Conservation (phyloP, 2,329 filamentous ascomycete species). For the Colletotrichum acutatum region DNA sequence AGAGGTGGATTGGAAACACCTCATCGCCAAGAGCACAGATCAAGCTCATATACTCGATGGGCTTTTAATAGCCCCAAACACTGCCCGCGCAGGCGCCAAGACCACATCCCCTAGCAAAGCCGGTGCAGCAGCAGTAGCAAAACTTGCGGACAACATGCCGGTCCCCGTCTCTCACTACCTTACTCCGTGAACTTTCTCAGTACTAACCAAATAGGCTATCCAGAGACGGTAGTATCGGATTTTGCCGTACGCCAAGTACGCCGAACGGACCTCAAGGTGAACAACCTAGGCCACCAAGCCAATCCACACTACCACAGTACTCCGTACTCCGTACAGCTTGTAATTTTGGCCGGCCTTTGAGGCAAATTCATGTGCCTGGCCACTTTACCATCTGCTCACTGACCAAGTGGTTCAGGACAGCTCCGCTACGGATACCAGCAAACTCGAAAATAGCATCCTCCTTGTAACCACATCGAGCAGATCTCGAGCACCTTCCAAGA, state of each 20-base stretch:
- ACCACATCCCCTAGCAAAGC: not conserved
- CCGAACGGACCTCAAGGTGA: not conserved
- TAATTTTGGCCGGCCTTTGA: not conserved
- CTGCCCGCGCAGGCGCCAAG: constrained; percentile 24
- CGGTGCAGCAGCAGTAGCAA: not conserved
- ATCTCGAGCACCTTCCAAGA: not conserved
- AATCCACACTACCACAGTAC: not conserved
- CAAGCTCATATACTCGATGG: constrained; percentile 32
- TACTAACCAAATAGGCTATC: not conserved
- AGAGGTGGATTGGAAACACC: constrained; percentile 28
- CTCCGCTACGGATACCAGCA: not conserved
- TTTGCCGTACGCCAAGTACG: not conserved
- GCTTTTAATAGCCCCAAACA: constrained; percentile 31
- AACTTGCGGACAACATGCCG: not conserved
- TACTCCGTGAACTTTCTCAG: too few relatives aligned
- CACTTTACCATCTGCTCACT: not conserved
- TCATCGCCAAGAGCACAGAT: constrained; percentile 31
- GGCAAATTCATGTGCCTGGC: too few relatives aligned
- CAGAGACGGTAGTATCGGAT: not conserved
- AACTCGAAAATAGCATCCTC: constrained; percentile 23
- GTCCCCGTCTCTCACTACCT: too few relatives aligned
- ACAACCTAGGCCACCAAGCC: not conserved
- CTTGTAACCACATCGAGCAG: constrained; percentile 1
- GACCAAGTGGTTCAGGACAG: not conserved
- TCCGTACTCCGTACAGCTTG: not conserved